Conservation (phyloP, 768 basidiomycete genomes). For the Leccinum fibrillosum region DNA sequence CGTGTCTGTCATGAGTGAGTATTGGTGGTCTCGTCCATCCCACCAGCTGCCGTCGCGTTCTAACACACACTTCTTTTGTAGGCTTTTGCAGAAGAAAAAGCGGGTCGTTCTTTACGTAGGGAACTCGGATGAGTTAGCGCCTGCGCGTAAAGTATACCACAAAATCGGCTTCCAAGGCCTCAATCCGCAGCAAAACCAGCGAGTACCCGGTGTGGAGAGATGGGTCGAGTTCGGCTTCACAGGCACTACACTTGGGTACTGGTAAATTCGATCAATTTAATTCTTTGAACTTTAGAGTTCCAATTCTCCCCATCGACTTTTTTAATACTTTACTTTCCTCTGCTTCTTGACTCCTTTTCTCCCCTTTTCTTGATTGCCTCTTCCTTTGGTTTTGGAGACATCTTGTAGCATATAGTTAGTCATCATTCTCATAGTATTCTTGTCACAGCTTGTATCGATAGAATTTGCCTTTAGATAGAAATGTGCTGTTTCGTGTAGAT, state of each 20-base stretch:
- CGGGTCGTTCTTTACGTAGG: conserved; percentile 60
- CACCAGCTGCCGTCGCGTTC: too few relatives aligned
- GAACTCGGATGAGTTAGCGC: conserved; percentile 10
- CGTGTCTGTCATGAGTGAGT: conserved; percentile 55
- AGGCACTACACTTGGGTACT: conserved; percentile 13
- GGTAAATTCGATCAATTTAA: conserved; percentile 1
- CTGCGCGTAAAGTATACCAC: conserved; percentile 22
- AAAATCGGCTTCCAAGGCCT: conserved; percentile 24
- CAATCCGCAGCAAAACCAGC: neutral
- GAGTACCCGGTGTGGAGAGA: conserved; percentile 12
- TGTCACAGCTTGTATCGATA: neutral
- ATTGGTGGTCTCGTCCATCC: neutral
- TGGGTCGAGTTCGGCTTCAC: conserved; percentile 21
- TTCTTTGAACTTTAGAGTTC: too few relatives aligned
- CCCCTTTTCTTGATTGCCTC: neutral
- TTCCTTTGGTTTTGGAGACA: neutral
- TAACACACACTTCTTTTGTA: conserved; percentile 2
- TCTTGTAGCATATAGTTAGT: conserved; percentile 16
- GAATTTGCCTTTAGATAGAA: neutral
- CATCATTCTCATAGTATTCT: neutral
- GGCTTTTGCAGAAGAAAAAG: conserved; percentile 36
- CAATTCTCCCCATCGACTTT: neutral
- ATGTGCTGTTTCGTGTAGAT: neutral
- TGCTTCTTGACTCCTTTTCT: too few relatives aligned
- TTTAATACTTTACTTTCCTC: too few relatives aligned